Evolutionary conservation across 805 yeast genomes (phyloP).

Genomic region (Monosporozyma yasuniensis): DNA sequence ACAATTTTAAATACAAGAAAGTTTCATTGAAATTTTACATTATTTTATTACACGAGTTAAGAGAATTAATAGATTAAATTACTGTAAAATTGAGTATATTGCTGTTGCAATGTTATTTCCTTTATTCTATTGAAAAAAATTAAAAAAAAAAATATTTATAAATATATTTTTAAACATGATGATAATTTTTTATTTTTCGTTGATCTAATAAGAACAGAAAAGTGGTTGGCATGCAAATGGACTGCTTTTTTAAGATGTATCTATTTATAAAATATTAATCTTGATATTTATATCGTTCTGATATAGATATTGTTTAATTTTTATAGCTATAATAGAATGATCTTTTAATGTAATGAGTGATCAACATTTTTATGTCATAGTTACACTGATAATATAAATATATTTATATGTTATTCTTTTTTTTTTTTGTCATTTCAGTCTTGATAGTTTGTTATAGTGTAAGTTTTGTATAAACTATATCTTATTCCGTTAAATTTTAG

Average conservation of each 20-base stretch:
- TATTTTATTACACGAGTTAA: not conserved
- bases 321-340: conserved; percentile 8
- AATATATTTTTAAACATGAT: conserved; percentile 16
- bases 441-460: not conserved
- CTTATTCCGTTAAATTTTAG: too few relatives aligned
- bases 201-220: conserved; percentile 27
- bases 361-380: conserved; percentile 52
- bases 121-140: not conserved
- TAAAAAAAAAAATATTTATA: not conserved
- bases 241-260: conserved; percentile 11
- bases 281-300: conserved; percentile 17
- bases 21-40: not conserved
- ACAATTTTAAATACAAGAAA: not conserved
- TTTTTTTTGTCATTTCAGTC: too few relatives aligned
- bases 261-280: conserved; percentile 5
- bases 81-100: not conserved
- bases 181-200: conserved; percentile 26
- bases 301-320: conserved; percentile 3
- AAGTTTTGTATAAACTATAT: not conserved
- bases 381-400: conserved; percentile 15
- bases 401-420: not conserved
- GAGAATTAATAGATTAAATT: not conserved
- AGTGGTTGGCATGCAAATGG: conserved; percentile 13
- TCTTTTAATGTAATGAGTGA: conserved; percentile 58
- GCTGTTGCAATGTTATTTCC: not conserved